These are phyloP conservation scores for Takashimella tepidaria DNA, from an alignment of 1,284 basidiomycete species.

Conservation along the genomic window DNA sequence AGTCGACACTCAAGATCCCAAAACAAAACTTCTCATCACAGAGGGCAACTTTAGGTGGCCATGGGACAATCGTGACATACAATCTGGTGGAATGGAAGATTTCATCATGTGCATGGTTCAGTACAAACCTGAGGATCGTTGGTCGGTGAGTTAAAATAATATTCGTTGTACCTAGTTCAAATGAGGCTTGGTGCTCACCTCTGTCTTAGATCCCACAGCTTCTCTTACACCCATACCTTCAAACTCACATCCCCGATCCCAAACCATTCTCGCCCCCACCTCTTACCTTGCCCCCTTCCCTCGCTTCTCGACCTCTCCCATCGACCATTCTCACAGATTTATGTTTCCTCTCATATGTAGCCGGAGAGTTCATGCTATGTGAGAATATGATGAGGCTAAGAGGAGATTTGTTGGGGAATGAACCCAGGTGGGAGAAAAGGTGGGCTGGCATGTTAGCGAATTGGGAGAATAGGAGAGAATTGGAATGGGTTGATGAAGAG, in stretches of 20 bases:
- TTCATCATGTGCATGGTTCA: conserved; percentile 38
- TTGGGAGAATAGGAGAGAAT: conserved; percentile 29
- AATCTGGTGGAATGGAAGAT: conserved; percentile 18
- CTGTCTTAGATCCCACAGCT: conserved; percentile 33
- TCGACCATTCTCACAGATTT: conserved; percentile 31
- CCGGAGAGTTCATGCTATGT: conserved; percentile 30
- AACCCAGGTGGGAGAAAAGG: conserved; percentile 41
- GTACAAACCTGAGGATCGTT: conserved; percentile 24
- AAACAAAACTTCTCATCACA: conserved; percentile 25
- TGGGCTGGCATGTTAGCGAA: conserved; percentile 33
- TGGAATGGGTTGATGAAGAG: conserved; percentile 33
- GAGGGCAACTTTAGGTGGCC: conserved; percentile 15
- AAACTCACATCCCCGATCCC: conserved; percentile 10
- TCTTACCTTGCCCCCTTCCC: conserved; percentile 12
- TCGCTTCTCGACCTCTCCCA: conserved; percentile 14
- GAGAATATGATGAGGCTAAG: conserved; percentile 25
- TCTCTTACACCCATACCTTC: conserved; percentile 37
- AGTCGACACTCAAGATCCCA: conserved; percentile 17
- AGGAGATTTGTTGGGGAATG: conserved; percentile 18
- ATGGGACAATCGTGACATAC: conserved; percentile 13
- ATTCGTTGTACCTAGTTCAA: no score
- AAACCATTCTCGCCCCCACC: conserved; percentile 19
- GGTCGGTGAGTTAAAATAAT: conserved; percentile 32
- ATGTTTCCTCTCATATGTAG: conserved; percentile 37
- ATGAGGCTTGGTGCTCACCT: no score